Percentiles rank a stretch among this genome's conserved stretches.
Evolutionary conservation across 768 basidiomycete genomes (phyloP).

Genomic region (Leccinum disarticulatum): DNA sequence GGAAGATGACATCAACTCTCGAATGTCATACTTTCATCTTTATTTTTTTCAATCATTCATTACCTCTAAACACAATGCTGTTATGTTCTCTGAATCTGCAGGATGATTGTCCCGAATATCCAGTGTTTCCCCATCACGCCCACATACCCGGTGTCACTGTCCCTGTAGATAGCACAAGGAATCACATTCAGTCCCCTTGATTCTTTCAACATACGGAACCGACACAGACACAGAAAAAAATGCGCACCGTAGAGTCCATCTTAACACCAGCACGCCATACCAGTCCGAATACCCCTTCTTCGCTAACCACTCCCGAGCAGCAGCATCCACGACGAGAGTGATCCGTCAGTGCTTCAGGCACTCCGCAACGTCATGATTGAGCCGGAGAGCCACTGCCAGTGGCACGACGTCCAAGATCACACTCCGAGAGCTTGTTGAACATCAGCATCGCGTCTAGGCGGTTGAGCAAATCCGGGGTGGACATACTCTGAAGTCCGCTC

Average conservation of each 20-base stretch:
- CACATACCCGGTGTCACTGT: background rate
- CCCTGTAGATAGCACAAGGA: background rate
- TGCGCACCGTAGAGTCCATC: constrained; percentile 71
- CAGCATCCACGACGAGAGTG: no score
- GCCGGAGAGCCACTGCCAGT: no score
- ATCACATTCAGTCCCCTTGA: no score
- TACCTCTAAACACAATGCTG: background rate
- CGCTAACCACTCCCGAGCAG: no score
- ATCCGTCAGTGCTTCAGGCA: constrained; percentile 60
- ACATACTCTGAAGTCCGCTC: constrained; percentile 73
- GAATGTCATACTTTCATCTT: background rate
- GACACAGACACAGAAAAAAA: background rate
- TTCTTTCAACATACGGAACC: background rate
- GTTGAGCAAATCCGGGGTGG: constrained; percentile 89
- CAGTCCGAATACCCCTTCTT: no score
- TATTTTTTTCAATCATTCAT: background rate
- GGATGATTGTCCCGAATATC: background rate
- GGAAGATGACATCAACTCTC: background rate
- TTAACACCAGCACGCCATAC: no score
- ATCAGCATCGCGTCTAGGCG: constrained; percentile 85
- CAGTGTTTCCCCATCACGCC: background rate
- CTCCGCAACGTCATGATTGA: constrained; percentile 64
- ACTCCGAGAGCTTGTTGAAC: constrained; percentile 93
- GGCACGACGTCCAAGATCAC: no score
- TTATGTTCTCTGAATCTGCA: background rate